Conservation (phyloP, 2,329 filamentous ascomycete genomes). For the Colletotrichum sp. region DNA sequence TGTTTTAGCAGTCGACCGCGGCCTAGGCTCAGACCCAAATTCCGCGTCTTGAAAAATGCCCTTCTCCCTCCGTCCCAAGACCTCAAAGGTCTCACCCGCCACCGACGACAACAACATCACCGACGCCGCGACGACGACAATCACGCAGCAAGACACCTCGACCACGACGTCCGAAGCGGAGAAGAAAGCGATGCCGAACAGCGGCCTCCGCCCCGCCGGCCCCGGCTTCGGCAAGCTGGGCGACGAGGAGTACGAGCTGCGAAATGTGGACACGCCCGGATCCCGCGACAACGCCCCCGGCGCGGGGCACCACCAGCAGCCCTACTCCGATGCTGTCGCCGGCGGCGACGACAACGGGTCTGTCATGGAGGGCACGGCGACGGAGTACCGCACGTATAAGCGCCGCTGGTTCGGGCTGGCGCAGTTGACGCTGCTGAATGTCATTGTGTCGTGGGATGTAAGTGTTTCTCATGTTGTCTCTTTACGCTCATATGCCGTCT, state of each 20-base stretch:
- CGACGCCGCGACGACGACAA: background rate
- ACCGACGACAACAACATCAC: background rate
- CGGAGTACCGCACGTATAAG: slow-evolving; percentile 68
- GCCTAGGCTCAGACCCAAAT: background rate
- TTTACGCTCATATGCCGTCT: background rate
- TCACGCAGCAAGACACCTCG: background rate
- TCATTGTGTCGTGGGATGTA: slow-evolving; percentile 95
- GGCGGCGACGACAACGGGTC: slow-evolving; percentile 25
- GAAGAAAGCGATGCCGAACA: background rate
- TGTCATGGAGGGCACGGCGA: slow-evolving; percentile 31
- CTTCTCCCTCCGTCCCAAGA: slow-evolving; percentile 1
- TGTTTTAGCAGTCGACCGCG: background rate
- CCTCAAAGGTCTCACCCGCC: background rate
- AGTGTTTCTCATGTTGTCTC: slow-evolving; percentile 42
- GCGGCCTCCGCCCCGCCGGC: background rate
- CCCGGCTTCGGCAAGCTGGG: slow-evolving; percentile 25
- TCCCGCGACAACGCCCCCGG: background rate
- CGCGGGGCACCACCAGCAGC: background rate
- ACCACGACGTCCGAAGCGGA: background rate
- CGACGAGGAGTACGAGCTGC: slow-evolving; percentile 21
- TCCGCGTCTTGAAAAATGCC: background rate
- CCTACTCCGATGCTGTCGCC: slow-evolving; percentile 13
- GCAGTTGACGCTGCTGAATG: slow-evolving; percentile 86
- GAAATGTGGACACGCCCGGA: background rate
- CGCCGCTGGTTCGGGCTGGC: slow-evolving; percentile 87